phyloP scores from a whole-genome alignment of 306 rosid genomes.

The Trifolium subterraneum region DNA sequence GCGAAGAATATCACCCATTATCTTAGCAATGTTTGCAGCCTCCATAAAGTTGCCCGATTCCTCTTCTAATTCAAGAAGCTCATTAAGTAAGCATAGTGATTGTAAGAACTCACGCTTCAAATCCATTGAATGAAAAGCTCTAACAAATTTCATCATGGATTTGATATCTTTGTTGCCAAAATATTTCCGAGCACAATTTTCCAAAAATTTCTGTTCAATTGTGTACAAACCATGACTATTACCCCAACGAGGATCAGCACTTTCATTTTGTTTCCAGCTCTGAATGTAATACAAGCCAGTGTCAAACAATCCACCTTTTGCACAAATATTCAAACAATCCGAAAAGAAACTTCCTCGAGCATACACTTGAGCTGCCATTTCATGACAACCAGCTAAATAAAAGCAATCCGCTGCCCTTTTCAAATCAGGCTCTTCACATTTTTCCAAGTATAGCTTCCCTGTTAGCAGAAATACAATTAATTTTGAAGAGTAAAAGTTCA shows the following conservation, averaged over 20 bases:
- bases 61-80: conserved; percentile 70
- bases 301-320: conserved; percentile 60
- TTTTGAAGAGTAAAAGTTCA: neutral
- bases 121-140: conserved; percentile 62
- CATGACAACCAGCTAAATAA: conserved; percentile 54
- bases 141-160: conserved; percentile 77
- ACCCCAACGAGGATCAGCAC: conserved; percentile 33
- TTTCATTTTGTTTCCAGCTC: conserved; percentile 62
- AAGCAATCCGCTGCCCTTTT: conserved; percentile 76
- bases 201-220: conserved; percentile 64
- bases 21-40: conserved; percentile 63
- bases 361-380: conserved; percentile 64
- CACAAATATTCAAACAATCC: conserved; percentile 63
- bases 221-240: conserved; percentile 38
- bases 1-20: conserved; percentile 53
- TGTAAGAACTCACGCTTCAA: conserved; percentile 63
- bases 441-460: conserved; percentile 69
- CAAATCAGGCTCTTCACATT: conserved; percentile 58
- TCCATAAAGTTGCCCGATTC: conserved; percentile 68
- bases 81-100: conserved; percentile 53
- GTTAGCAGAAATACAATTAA: conserved; percentile 29
- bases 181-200: conserved; percentile 66
- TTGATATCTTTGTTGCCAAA: conserved; percentile 48
- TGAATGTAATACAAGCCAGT: conserved; percentile 61
- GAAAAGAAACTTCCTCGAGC: conserved; percentile 62